A percentile compares a stretch with the other conserved stretches of the same genome.
Conservation (phyloP, 1,139 yeast genomes). For the Nadsonia starkeyi-henricii region DNA sequence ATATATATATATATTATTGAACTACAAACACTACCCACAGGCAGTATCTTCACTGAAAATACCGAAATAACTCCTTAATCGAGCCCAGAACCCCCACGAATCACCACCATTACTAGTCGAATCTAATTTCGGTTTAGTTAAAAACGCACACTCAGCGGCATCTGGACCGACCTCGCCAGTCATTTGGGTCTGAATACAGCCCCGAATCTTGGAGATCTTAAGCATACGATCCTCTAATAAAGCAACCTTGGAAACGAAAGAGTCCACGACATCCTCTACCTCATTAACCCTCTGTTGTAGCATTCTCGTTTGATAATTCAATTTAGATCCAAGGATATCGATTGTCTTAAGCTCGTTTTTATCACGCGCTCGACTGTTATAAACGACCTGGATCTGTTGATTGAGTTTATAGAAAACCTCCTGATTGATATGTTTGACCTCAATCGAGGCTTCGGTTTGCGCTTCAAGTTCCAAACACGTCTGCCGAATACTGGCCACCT, state of each 20-base stretch:
- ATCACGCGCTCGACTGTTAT: conserved; percentile 19
- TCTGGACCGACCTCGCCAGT: too few species aligned
- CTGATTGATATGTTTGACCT: conserved; percentile 7
- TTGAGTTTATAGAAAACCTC: conserved; percentile 10
- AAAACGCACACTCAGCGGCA: too few species aligned
- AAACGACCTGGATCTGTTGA: conserved; percentile 11
- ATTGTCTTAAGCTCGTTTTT: conserved; percentile 45
- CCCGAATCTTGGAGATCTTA: conserved; percentile 1
- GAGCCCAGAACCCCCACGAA: too few species aligned
- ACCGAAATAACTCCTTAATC: too few species aligned
- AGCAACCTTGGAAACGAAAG: conserved; percentile 32
- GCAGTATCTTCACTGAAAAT: too few species aligned
- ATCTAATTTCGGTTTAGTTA: too few species aligned
- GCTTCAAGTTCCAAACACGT: conserved; percentile 3
- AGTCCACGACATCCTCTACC: conserved; percentile 56
- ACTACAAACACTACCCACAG: too few species aligned
- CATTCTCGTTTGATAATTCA: conserved; percentile 67
- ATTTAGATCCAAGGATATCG: conserved; percentile 56
- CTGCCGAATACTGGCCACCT: conserved; percentile 1
- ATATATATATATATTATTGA: too few species aligned
- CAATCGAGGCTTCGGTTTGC: not conserved
- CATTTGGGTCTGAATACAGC: too few species aligned
- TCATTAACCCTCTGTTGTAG: conserved; percentile 64
- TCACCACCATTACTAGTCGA: too few species aligned
- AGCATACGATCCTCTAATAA: conserved; percentile 21